Evolutionary conservation across 1,139 yeast species (phyloP).

Genomic region (Yamadazyma sp.): DNA sequence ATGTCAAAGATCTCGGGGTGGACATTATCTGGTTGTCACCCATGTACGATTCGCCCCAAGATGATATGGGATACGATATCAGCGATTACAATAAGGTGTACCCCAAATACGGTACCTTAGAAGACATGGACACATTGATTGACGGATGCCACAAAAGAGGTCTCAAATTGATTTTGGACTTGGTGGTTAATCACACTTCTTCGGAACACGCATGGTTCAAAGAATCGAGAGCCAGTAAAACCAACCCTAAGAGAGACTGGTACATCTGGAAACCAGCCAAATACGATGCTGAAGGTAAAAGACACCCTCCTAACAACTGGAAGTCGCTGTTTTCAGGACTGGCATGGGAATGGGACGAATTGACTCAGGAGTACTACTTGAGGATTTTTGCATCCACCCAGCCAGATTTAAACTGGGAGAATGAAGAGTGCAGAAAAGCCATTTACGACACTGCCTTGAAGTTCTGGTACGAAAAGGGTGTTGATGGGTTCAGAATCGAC

Average conservation of each 20-base stretch:
- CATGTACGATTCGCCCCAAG: slow-evolving; percentile 58
- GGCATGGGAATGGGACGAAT: slow-evolving; percentile 58
- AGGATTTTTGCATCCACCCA: slow-evolving; percentile 52
- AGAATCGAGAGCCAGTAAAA: slow-evolving; percentile 50
- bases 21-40: slow-evolving; percentile 61
- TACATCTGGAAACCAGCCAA: slow-evolving; percentile 55
- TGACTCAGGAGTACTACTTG: slow-evolving; percentile 53
- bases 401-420: slow-evolving; percentile 65
- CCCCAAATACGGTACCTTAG: slow-evolving; percentile 53
- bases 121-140: slow-evolving; percentile 50
- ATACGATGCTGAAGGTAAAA: slow-evolving; percentile 45
- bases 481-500: slow-evolving; percentile 61
- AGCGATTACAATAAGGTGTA: slow-evolving; percentile 52
- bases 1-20: slow-evolving; percentile 50
- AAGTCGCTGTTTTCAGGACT: slow-evolving; percentile 50
- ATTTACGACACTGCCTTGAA: slow-evolving; percentile 49
- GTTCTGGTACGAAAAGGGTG: slow-evolving; percentile 57
- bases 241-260: slow-evolving; percentile 61
- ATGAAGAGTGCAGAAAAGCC: slow-evolving; percentile 49
- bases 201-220: slow-evolving; percentile 57
- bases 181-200: slow-evolving; percentile 61
- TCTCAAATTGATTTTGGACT: slow-evolving; percentile 52
- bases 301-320: slow-evolving; percentile 62
- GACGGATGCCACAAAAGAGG: slow-evolving; percentile 49
- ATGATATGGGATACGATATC: slow-evolving; percentile 66